Base-by-base conservation (phyloP, 2,329 filamentous ascomycete species). In the Myriosclerotinia curreyana region DNA sequence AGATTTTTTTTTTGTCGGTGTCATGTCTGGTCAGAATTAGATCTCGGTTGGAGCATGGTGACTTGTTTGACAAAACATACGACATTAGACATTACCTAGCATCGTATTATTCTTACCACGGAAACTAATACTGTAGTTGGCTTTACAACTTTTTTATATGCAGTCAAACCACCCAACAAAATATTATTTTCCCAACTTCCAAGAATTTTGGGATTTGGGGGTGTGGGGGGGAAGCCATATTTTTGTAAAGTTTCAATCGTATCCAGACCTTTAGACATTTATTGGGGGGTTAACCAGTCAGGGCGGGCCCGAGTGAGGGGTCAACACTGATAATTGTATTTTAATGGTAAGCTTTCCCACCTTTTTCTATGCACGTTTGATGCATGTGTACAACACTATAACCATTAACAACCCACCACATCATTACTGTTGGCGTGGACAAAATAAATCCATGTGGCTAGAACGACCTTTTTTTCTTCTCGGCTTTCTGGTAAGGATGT, bases 331-430 rank as follows among this genome's bases (percentile, higher is more conserved):
- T 56, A 52, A 38, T 25, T 53, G 49, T 42, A 17, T 40, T 61
- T 46, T 44, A 49, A 64, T 44, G 20, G 44, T 64, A 60, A 64
- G 62, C 62, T 52, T 36, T 38, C 54, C 61, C 61, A 63, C 61
- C 42, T 63, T 63, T 63, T 52, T 20, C 46, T 15, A 60, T 60
- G 53, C 54, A 60, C 62, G 46, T 42, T 64, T 52, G 38, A 64
- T 64, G 62, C 62, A 64, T 64, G 62, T 51, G 46, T 64, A 49
- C 62, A 58, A 60, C 62, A 51, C 62, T 36, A 50, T 61, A 65
- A 62, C 63, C 63, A 65, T 62, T 65, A 25, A 62, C 63, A 61
- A 38, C 63, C 63, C 50, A 65, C 44, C 63, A 65, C 63, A 65
- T 65, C 63, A 65, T 62, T 48, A 17, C 31, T 64, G 62, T 55